Evolutionary conservation across 2,329 filamentous ascomycete genomes (phyloP), one percentile per base, ranked within the genome.

Genomic region (Huntiella decipiens): DNA sequence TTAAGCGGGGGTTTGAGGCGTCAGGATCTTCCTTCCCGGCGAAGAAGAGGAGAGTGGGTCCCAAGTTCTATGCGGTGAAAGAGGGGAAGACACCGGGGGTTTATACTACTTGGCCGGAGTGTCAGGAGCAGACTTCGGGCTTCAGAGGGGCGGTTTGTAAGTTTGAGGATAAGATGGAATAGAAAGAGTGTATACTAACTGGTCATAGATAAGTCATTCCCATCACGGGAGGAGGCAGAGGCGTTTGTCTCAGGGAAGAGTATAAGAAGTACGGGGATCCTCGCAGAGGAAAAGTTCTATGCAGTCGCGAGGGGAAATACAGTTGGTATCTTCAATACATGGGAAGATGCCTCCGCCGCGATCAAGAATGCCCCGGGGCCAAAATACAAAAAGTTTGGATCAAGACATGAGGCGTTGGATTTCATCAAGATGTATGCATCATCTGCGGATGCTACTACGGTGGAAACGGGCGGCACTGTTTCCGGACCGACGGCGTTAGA

Each of bases 181-280:
- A 12, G 11, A 11, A 2, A 17, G n/a, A 39, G 37, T n/a, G 38
- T 44, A 35, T 43, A 16, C 12, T 45, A 38, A 22, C 13, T 17
- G 45, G 15, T 13, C 36, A 19, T 50, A 91, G 84, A 82, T 66
- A 88, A 91, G 63, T 84, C 81, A 1, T 95, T 94, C 57, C 63
- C 68, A 7, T 75, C 71, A 0, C 65, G 70, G 49, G 71, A 77
- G 51, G 85, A 94, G 50, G 88, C 88, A n/a, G 72, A 82, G 55
- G 75, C 74, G 2, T 95, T 83, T 57, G 67, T 84, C 19, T 74
- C 70, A 1, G 82, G 82, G 40, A 60, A 60, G 5, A 58, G 44
- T 34, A 11, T 43, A 28, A 28, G 57, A 3, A 53, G 56, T 11
- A 56, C 61, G 12, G 55, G 61, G 58, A 64, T 36, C 54, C 62